Conservation (phyloP, 106 monocot genomes). For the Dendrobium catenatum region DNA sequence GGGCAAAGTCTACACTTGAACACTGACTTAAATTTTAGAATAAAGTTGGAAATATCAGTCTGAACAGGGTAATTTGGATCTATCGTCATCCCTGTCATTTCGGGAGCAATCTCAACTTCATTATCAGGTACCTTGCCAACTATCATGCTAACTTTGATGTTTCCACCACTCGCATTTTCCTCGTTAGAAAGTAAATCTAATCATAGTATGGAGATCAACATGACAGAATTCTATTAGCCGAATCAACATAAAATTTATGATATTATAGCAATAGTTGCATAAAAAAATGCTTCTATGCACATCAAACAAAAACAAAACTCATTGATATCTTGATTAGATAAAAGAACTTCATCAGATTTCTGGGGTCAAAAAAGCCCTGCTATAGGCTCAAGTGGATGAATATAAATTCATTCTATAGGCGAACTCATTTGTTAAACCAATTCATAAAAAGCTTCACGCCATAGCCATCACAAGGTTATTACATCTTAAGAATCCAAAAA, state of each 20-base stretch:
- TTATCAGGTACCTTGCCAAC: neutral
- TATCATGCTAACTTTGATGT: neutral
- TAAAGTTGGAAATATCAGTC: slow-evolving; percentile 4
- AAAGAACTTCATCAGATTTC: neutral
- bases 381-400: no score
- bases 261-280: neutral
- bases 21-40: slow-evolving; percentile 5
- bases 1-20: slow-evolving; percentile 13
- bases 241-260: neutral
- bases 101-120: neutral
- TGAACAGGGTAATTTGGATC: neutral
- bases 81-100: neutral
- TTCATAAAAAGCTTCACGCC: neutral
- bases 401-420: neutral
- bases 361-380: no score
- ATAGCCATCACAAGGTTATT: neutral
- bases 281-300: slow-evolving; percentile 1
- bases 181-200: neutral
- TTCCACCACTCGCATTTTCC: neutral
- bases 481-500: neutral
- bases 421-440: neutral
- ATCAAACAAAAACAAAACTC: neutral
- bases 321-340: neutral
- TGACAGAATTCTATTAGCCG: neutral
- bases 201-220: neutral